Evolutionary conservation across 495 filamentous ascomycete species (phyloP).

Genomic region (Daldinia loculata): DNA sequence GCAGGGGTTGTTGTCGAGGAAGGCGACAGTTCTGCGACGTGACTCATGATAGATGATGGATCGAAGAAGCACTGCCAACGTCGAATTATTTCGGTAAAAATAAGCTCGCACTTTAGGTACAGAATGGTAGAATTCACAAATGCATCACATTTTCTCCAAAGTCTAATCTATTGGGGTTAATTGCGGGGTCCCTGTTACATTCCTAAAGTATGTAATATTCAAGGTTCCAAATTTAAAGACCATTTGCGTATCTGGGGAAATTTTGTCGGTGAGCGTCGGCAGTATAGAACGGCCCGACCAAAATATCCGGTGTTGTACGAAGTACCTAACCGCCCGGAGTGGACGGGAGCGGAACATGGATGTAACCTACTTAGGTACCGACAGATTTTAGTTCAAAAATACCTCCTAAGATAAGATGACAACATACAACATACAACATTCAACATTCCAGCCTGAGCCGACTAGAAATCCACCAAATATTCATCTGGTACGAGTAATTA

Average conservation of each 20-base stretch:
- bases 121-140: not conserved
- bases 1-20: slow-evolving; percentile 16
- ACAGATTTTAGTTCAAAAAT: too few species aligned
- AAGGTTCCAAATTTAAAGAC: not conserved
- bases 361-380: too few species aligned
- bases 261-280: not conserved
- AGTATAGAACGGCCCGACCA: not conserved
- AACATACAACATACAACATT: too few species aligned
- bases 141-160: not conserved
- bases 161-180: not conserved
- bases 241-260: not conserved
- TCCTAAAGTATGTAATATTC: not conserved
- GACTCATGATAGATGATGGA: slow-evolving; percentile 29
- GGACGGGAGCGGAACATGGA: too few species aligned
- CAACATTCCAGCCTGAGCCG: too few species aligned
- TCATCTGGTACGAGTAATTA: not conserved
- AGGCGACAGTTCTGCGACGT: slow-evolving; percentile 23
- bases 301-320: not conserved
- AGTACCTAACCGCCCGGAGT: too few species aligned
- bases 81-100: not conserved
- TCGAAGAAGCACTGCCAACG: slow-evolving; percentile 16
- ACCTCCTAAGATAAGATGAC: too few species aligned
- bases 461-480: not conserved
- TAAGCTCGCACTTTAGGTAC: not conserved
- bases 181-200: not conserved